Conservation (phyloP, 2,329 filamentous ascomycete genomes). For the Colletotrichum sansevieriae region DNA sequence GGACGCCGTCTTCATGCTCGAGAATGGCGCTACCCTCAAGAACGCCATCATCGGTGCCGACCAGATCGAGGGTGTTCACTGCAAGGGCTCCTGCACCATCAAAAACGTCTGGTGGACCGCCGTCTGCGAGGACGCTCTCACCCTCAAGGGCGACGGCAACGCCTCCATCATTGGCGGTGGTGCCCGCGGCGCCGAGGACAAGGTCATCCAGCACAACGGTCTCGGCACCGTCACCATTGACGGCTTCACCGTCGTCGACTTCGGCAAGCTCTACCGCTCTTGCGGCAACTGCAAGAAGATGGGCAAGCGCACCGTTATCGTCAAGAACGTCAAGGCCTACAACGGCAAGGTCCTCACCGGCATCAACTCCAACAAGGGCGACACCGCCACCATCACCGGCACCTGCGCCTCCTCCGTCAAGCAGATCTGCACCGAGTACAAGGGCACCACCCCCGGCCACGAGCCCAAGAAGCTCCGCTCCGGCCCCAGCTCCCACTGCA, state of each 20-base stretch:
- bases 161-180: conserved; percentile 39
- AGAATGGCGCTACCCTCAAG: conserved; percentile 56
- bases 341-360: conserved; percentile 43
- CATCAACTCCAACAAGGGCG: conserved; percentile 43
- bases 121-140: conserved; percentile 54
- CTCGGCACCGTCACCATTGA: conserved; percentile 42
- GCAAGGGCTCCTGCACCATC: conserved; percentile 57
- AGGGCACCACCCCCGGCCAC: conserved; percentile 41
- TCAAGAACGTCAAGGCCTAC: conserved; percentile 43
- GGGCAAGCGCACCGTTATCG: conserved; percentile 40
- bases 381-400: conserved; percentile 41
- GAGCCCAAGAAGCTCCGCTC: conserved; percentile 40
- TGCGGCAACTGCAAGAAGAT: conserved; percentile 43
- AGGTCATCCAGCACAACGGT: conserved; percentile 43
- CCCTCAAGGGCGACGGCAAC: conserved; percentile 41
- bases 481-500: conserved; percentile 23
- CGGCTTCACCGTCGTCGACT: conserved; percentile 41
- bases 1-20: conserved; percentile 59
- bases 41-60: conserved; percentile 61
- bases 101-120: conserved; percentile 64
- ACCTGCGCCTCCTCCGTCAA: conserved; percentile 42
- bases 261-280: conserved; percentile 43
- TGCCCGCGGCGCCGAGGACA: conserved; percentile 39
- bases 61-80: conserved; percentile 62
- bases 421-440: conserved; percentile 42